A percentile compares a stretch with the other conserved stretches of the same genome.
Evolutionary conservation across 1,284 basidiomycete genomes (phyloP).

Genomic region (Sanguinoderma infundibulare): DNA sequence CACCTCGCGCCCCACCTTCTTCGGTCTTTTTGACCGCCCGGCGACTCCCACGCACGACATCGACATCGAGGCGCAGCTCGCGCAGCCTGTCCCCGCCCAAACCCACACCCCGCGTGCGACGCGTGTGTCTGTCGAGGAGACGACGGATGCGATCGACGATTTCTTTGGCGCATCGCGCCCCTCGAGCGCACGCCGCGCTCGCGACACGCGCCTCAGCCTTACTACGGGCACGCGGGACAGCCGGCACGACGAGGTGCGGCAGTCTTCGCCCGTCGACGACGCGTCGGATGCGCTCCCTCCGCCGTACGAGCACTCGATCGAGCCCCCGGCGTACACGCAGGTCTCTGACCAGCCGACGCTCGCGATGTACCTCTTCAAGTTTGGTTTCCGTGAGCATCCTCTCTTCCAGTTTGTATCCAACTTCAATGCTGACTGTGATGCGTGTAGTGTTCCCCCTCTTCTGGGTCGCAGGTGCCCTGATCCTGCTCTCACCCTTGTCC

Average conservation of each 20-base stretch:
- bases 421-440: too few relatives aligned
- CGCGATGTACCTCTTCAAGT: constrained; percentile 40
- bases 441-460: constrained; percentile 47
- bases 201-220: constrained; percentile 20
- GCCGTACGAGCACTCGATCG: constrained; percentile 29
- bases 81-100: constrained; percentile 7
- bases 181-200: constrained; percentile 3
- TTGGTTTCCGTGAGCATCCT: constrained; percentile 36
- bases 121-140: constrained; percentile 15
- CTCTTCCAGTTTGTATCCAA: background rate
- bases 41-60: constrained; percentile 13
- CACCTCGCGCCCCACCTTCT: constrained; percentile 17
- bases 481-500: constrained; percentile 43
- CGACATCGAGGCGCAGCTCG: constrained; percentile 12
- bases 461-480: constrained; percentile 45
- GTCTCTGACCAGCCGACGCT: constrained; percentile 37
- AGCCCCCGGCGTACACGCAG: constrained; percentile 31
- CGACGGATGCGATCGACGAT: constrained; percentile 33
- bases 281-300: constrained; percentile 25
- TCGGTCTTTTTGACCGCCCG: constrained; percentile 23
- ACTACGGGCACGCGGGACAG: constrained; percentile 34
- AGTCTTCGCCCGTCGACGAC: constrained; percentile 10
- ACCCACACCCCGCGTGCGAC: constrained; percentile 15
- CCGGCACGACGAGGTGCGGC: constrained; percentile 30
- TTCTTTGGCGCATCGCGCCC: constrained; percentile 34